These are phyloP conservation scores for Fraxinus xanthoxyloides DNA, from an alignment of 305 asterid species.

Conservation along the genomic window DNA sequence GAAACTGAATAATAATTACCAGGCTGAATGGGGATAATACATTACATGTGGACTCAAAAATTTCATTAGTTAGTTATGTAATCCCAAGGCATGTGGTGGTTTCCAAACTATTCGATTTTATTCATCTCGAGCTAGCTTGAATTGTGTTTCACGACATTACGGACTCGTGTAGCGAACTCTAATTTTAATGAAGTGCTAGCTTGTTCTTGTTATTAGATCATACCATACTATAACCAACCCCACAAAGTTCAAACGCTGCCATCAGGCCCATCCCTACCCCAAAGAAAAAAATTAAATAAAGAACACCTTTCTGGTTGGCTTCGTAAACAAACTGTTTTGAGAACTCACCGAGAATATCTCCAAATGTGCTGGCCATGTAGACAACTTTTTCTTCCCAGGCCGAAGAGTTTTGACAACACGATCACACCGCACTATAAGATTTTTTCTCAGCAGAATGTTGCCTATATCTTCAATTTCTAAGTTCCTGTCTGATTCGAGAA, in stretches of 20 bases:
- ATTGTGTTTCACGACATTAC: neutral
- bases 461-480: slow-evolving; percentile 82
- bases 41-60: neutral
- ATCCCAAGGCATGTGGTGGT: neutral
- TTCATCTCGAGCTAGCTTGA: neutral
- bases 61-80: neutral
- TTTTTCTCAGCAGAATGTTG: slow-evolving; percentile 67
- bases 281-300: neutral
- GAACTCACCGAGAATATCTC: slow-evolving; percentile 80
- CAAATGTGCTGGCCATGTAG: slow-evolving; percentile 98
- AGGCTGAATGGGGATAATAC: neutral
- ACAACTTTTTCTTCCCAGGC: slow-evolving; percentile 90
- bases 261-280: neutral
- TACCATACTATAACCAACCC: neutral
- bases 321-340: slow-evolving; percentile 1
- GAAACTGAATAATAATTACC: neutral
- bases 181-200: neutral
- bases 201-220: neutral
- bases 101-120: neutral
- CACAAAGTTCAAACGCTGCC: neutral
- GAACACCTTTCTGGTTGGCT: neutral
- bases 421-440: slow-evolving; percentile 92
- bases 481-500: slow-evolving; percentile 70
- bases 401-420: slow-evolving; percentile 95
- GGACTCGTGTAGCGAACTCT: neutral